Evolutionary conservation across 768 basidiomycete genomes (phyloP), one percentile per base, ranked within the genome.

Genomic region (Rhodotorula paludigena): DNA sequence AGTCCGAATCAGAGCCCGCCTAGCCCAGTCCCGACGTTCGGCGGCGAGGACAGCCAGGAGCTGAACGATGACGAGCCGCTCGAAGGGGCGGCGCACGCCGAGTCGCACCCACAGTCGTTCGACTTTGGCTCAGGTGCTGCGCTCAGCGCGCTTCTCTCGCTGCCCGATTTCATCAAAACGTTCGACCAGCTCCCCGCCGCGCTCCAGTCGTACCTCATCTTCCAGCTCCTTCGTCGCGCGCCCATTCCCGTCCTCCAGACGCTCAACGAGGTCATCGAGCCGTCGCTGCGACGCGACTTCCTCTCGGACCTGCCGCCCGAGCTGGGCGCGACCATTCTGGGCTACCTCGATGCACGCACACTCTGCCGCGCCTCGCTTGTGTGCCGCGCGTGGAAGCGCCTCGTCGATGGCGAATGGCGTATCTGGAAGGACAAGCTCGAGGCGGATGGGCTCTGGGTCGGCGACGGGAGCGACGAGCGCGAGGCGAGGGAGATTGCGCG

Each of bases 201-300:
- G 14, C 81, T 97, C 20, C 94, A 98, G 80, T 92, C 92, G 9
- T 92, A 97, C 78, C 86, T 96, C 75, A 85, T 98, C 61, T 86
- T 97, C 74, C 91, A 91, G 33, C 85, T 98, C 64, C 82, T 99
- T 39, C 88, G 92, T 66, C 90, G 93, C 74, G 91, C 92, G 9
- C 87, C 92, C 5, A 84, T 94, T 28, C 87, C 91, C 8, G 94
- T 97, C 44, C 83, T 99, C 35, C 88, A 94, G 58, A 89, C 89
- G 1, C 80, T 98, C 23, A 88, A 93, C 75, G 86, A 88, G 42
- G 89, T 98, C 74, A 82, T 97, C 73, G 87, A 89, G 1, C 90
- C 89, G 33, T 92, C 91, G 5, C 82, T 98, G 36, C 90, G 92
- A 30, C 88, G 93, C 73, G 96, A 99, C 79, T 99, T 97, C 78